phyloP scores from a whole-genome alignment of 768 basidiomycete genomes.

The Mycena indigotica region DNA sequence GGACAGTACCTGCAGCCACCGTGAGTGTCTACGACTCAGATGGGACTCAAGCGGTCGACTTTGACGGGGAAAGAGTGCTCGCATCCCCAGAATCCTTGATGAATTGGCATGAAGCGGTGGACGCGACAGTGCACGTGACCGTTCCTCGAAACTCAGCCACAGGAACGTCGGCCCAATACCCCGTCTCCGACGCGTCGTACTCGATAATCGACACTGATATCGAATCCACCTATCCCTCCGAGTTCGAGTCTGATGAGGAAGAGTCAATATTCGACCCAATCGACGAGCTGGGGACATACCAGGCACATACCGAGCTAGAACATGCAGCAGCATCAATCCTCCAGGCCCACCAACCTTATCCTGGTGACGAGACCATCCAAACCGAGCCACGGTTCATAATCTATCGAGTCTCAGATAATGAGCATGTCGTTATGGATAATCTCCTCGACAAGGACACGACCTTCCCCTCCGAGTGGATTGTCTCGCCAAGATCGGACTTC shows the following conservation, averaged over 20 bases:
- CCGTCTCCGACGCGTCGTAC: neutral
- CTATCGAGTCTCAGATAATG: slow-evolving; percentile 8
- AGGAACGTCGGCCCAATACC: neutral
- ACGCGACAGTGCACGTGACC: neutral
- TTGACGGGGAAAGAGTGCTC: slow-evolving; percentile 8
- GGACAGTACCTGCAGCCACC: slow-evolving; percentile 6
- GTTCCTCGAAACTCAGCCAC: neutral
- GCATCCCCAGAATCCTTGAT: slow-evolving; percentile 6
- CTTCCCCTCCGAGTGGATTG: neutral
- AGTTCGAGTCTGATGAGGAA: neutral
- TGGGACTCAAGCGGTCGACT: slow-evolving; percentile 1
- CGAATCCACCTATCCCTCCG: no score
- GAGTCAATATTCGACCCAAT: neutral
- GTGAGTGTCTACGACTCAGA: slow-evolving; percentile 3
- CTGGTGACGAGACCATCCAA: slow-evolving; percentile 3
- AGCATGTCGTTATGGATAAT: slow-evolving; percentile 16
- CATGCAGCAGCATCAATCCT: neutral
- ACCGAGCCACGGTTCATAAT: slow-evolving; percentile 1
- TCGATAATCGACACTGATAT: neutral
- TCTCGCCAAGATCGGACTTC: neutral
- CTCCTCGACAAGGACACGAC: neutral
- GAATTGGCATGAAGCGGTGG: slow-evolving; percentile 2
- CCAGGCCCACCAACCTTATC: slow-evolving; percentile 7
- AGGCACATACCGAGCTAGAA: neutral
- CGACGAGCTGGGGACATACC: neutral